Base-by-base conservation (phyloP, 345 rosid genomes). In the Ailanthus altissimus region DNA sequence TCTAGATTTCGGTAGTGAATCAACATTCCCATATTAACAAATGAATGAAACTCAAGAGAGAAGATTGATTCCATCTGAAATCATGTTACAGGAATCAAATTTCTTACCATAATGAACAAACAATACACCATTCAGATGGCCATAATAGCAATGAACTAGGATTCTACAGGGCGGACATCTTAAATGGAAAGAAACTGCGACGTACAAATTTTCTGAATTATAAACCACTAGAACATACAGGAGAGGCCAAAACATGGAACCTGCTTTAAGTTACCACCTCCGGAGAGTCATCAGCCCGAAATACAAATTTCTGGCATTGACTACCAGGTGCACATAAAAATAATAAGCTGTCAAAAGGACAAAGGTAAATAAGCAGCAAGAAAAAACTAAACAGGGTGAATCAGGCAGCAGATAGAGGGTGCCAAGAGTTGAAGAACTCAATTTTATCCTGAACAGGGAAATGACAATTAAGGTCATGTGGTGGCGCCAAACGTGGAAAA, bases 291-390 rank as follows among this genome's bases (percentile, higher is more conserved):
- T 83, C 76, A 66, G 86, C 84, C 83, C 50, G 80, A 72, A 80
- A 80, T 68, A 26, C 14, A 64, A 73, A 56, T 84, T 83, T 79
- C 81, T 26, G 58, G 86, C 85, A 77, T 75, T 61, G 90, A 85
- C 89, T 62, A 83, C 92, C 92, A 90, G 94, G 94, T 79, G 92
- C 94, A 81, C 84, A 68, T 72, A 74, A 82, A 80, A 77, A 81
- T 75, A 72, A 73, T 79, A 70, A 78, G 54, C 84, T 82, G 77
- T 79, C 81, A 75, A 74, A 76, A 51, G 66, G 38, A 58, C 36
- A 69, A 75, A 49, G 61, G 53, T 63, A 62, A 74, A 64, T 81
- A 77, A 72, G 79, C 45, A 43, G 72, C 12, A 25, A 6, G 59
- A 64, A 81, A 46, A 80, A 81, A 42, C 45, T 77, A 80, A 68